These are phyloP conservation scores for Phyllosticta citriasiana DNA, from an alignment of 2,329 filamentous ascomycete genomes.

Conservation along the genomic window DNA sequence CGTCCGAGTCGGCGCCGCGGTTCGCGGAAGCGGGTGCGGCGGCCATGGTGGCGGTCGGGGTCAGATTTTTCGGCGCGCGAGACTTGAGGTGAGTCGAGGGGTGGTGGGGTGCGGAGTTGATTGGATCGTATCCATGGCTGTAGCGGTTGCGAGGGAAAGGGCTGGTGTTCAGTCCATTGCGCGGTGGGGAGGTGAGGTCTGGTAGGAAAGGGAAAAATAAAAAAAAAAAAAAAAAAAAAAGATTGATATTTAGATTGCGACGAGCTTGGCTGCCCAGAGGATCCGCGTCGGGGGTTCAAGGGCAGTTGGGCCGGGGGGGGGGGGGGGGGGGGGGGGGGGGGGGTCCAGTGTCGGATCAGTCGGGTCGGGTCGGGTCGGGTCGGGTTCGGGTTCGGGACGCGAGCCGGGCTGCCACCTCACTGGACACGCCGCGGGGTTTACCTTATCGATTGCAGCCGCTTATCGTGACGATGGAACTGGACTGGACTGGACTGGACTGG, in stretches of 20 bases:
- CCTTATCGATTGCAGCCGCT: neutral
- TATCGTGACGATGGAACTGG: neutral
- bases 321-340: no score
- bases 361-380: neutral
- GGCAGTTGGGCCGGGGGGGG: no score
- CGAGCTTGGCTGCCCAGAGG: no score
- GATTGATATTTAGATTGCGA: neutral
- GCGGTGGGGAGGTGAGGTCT: neutral
- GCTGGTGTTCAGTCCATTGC: neutral
- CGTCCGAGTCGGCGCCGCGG: conserved; percentile 23
- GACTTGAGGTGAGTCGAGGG: neutral
- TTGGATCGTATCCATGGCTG: neutral
- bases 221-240: neutral
- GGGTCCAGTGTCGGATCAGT: no score
- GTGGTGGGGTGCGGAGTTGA: neutral
- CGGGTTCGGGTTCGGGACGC: neutral
- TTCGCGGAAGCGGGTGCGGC: neutral
- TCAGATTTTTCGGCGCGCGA: neutral
- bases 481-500: no score
- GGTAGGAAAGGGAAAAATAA: neutral
- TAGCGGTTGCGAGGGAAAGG: neutral
- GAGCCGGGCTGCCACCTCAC: neutral
- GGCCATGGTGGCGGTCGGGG: neutral
- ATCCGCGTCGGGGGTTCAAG: no score
- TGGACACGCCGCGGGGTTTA: neutral